phyloP scores from a whole-genome alignment of 805 yeast genomes.

The Wickerhamiella australiensis region DNA sequence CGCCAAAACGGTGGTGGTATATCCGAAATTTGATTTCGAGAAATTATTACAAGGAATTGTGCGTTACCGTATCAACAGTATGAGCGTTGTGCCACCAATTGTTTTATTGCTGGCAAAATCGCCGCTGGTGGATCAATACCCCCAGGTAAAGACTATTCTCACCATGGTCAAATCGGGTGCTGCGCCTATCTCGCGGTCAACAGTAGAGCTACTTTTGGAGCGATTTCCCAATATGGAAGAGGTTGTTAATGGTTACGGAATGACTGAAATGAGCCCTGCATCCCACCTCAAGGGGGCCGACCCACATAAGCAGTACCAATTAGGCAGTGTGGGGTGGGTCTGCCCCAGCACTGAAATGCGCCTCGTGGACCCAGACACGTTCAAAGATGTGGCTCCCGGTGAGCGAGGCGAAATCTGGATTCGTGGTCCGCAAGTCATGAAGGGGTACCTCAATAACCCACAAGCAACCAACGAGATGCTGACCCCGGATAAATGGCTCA shows the following conservation, averaged over 20 bases:
- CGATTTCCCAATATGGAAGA: constrained; percentile 12
- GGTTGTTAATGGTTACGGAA: constrained; percentile 31
- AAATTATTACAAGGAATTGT: constrained; percentile 22
- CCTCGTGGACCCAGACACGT: constrained; percentile 28
- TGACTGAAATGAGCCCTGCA: constrained; percentile 29
- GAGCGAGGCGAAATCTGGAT: constrained; percentile 41
- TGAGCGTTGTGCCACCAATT: constrained; percentile 35
- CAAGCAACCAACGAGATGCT: constrained; percentile 37
- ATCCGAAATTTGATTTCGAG: constrained; percentile 28
- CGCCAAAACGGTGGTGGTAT: constrained; percentile 22
- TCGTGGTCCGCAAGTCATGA: constrained; percentile 43
- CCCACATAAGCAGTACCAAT: constrained; percentile 25
- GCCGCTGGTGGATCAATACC: constrained; percentile 34
- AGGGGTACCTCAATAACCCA: constrained; percentile 38
- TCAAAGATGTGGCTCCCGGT: constrained; percentile 35
- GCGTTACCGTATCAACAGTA: constrained; percentile 29
- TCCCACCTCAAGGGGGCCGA: constrained; percentile 6
- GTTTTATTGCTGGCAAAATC: constrained; percentile 36
- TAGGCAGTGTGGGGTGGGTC: constrained; percentile 36
- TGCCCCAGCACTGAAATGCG: constrained; percentile 38
- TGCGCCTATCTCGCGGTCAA: constrained; percentile 32
- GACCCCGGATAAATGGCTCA: constrained; percentile 42
- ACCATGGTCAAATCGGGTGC: constrained; percentile 32
- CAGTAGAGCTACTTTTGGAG: constrained; percentile 10
- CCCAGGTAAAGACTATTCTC: constrained; percentile 33